These are phyloP conservation scores for Kodamaea fungicola DNA, from an alignment of 1,139 yeast genomes.

Conservation along the genomic window DNA sequence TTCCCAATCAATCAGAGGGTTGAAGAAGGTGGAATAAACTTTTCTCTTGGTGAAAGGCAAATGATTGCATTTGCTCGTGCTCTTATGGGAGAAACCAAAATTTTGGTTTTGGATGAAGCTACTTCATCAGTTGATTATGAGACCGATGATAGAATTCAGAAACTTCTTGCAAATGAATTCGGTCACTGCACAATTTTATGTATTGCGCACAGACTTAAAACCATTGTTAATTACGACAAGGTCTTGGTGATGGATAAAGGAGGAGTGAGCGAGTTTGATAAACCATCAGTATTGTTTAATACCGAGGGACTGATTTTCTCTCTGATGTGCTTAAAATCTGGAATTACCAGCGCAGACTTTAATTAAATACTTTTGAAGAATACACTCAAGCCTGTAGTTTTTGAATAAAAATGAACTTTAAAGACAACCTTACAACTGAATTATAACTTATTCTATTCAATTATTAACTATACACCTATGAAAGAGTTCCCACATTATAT, in stretches of 20 bases:
- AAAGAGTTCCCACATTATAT: slow-evolving; percentile 52
- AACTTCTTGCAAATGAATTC: slow-evolving; percentile 31
- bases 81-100: slow-evolving; percentile 34
- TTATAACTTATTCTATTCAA: too few species aligned
- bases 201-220: slow-evolving; percentile 40
- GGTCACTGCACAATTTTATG: slow-evolving; percentile 35
- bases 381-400: too few species aligned
- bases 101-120: slow-evolving; percentile 39
- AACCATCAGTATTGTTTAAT: slow-evolving; percentile 22
- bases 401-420: too few species aligned
- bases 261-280: slow-evolving; percentile 21
- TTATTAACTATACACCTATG: background rate
- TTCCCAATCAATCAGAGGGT: slow-evolving; percentile 28
- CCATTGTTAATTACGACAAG: slow-evolving; percentile 34
- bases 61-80: slow-evolving; percentile 41
- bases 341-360: slow-evolving; percentile 14
- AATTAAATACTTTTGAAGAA: too few species aligned
- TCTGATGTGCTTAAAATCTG: slow-evolving; percentile 31
- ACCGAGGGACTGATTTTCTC: slow-evolving; percentile 23
- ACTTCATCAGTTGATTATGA: slow-evolving; percentile 42
- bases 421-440: too few species aligned
- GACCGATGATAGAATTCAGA: slow-evolving; percentile 38
- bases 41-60: slow-evolving; percentile 40
- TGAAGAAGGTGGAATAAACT: slow-evolving; percentile 38
- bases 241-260: slow-evolving; percentile 34